Evolutionary conservation across 495 filamentous ascomycete species (phyloP).

Genomic region (Staphylotrichum tortipilum): DNA sequence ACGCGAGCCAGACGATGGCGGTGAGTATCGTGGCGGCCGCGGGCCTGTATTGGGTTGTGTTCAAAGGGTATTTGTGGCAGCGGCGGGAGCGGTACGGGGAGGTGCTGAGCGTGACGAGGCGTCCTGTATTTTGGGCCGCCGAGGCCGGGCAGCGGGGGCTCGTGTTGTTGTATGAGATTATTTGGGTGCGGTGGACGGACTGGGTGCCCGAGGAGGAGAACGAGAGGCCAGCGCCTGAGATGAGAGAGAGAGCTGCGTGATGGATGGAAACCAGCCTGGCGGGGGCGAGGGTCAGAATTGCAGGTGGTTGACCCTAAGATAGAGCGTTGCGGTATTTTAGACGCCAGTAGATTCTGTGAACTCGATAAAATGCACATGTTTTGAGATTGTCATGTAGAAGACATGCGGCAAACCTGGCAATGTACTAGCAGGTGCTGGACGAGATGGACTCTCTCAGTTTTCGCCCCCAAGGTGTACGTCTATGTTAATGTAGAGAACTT

Average conservation of each 20-base stretch:
- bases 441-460: too few species aligned
- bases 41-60: slow-evolving; percentile 10
- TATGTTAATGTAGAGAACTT: too few species aligned
- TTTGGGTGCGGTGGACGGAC: slow-evolving; percentile 4
- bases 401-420: too few species aligned
- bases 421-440: too few species aligned
- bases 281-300: background rate
- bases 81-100: slow-evolving; percentile 3
- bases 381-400: too few species aligned
- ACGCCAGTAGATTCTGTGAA: too few species aligned
- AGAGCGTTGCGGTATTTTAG: background rate
- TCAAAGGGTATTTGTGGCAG: slow-evolving; percentile 12
- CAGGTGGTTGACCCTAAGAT: background rate
- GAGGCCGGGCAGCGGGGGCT: background rate
- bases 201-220: background rate
- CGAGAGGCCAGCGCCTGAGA: background rate
- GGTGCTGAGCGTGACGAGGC: slow-evolving; percentile 6
- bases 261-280: background rate
- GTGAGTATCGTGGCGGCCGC: slow-evolving; percentile 4
- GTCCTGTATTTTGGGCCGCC: slow-evolving; percentile 11
- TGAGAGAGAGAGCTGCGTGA: background rate
- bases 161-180: slow-evolving; percentile 17
- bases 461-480: too few species aligned
- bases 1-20: slow-evolving; percentile 6
- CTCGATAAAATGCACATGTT: too few species aligned